Percentiles rank a stretch among this genome's conserved stretches.
Evolutionary conservation across 768 basidiomycete species (phyloP).

Genomic region (Boletus bicolor): DNA sequence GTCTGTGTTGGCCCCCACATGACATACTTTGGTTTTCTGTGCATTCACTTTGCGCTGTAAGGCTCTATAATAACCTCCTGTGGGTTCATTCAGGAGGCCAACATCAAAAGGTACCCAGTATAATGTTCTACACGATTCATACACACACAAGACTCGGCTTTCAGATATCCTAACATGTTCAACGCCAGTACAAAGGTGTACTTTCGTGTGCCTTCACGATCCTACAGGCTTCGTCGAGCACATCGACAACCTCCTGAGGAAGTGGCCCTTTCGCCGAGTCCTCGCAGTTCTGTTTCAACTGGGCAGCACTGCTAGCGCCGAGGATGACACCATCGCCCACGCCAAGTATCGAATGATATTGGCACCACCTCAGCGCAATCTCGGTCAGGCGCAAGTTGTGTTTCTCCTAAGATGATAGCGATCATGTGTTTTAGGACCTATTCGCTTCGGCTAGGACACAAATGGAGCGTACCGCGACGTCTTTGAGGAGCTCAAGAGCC

Average conservation of each 20-base stretch:
- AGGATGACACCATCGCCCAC: constrained; percentile 46
- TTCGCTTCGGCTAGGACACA: neutral
- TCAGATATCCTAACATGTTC: neutral
- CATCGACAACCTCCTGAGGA: constrained; percentile 48
- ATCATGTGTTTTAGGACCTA: neutral
- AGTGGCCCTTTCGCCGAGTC: constrained; percentile 53
- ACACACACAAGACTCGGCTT: neutral
- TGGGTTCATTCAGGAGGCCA: neutral
- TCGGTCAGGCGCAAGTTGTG: constrained; percentile 48
- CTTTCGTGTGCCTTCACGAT: constrained; percentile 36
- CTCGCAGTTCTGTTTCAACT: constrained; percentile 43
- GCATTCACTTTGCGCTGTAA: neutral
- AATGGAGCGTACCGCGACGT: constrained; percentile 35
- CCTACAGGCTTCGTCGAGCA: constrained; percentile 47
- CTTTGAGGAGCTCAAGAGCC: constrained; percentile 40
- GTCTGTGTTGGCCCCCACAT: neutral
- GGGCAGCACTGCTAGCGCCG: constrained; percentile 44
- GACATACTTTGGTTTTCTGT: neutral
- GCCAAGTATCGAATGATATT: constrained; percentile 50
- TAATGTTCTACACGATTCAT: neutral
- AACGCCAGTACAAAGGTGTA: constrained; percentile 39
- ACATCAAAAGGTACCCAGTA: neutral
- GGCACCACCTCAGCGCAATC: constrained; percentile 59
- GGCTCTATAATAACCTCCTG: neutral
- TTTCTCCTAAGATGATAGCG: constrained; percentile 23